Evolutionary conservation across 768 basidiomycete species (phyloP), one percentile per base, ranked within the genome.

Genomic region (Lanmaoa rubissima): DNA sequence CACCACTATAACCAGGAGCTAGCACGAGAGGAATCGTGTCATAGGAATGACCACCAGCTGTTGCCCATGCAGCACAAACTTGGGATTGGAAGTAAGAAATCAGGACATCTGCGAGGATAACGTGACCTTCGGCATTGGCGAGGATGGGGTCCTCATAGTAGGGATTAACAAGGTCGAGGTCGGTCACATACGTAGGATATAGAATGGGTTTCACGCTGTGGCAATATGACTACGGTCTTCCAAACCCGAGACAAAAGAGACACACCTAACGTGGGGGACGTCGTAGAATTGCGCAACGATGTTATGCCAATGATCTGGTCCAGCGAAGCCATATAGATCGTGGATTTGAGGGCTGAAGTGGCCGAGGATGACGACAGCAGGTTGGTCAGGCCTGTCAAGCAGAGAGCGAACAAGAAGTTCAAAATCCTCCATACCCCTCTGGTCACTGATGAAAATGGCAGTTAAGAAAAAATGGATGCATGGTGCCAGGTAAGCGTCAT

Each of bases 281-380:
- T 99, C 97, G 76, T 99, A 99, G 76, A 94, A 98, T 68, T 95
- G 94, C 2, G 97, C 92, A 1, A 98, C 94, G 54, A 89, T 75
- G 61, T 81, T 87, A 71, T 99, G 96, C 79, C 85, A 86, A 64
- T 92, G 84, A 67, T 97, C 95, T 1, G 95, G 90, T 2, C 96
- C 95, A 4, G 85, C 85, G 66, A 90, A 97, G 2, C 94, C 95
- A 64, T 92, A 77, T 21, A 79, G 73, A 38, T 82, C 77, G 63
- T 95, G 91, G 1, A 88, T 68, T 65, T 99, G 94, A 0, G 95
- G 91, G 52, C 84, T 84, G 69, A 98, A 98, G 74, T 98, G 95
- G 16, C 96, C 96, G n/a, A 99, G 84, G 56, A 98, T 81, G 63
- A 99, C 72, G 57, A 99, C 84, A 34, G 95, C 97, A 16, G 97